phyloP scores from a whole-genome alignment of 75 land plant genomes.

The Cunninghamia lanceolata region DNA sequence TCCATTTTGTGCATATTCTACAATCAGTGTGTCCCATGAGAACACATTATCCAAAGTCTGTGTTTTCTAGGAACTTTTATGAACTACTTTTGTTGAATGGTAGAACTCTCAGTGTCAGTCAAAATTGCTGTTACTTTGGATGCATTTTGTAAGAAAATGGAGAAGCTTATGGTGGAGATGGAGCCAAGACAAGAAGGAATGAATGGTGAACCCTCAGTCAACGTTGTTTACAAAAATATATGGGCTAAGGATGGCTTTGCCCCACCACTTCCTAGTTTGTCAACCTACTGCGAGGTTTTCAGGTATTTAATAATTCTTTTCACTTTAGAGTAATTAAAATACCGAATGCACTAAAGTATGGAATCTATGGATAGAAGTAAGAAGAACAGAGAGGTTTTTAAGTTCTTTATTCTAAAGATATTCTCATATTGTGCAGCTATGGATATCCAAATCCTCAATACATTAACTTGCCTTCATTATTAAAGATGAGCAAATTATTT shows the following conservation, averaged over 20 bases:
- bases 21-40: too few relatives aligned
- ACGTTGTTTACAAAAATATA: slow-evolving; percentile 63
- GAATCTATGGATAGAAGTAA: not conserved
- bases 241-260: slow-evolving; percentile 55
- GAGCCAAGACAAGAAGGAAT: slow-evolving; percentile 36
- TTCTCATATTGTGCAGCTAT: not conserved
- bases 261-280: slow-evolving; percentile 27
- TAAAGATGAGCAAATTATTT: too few relatives aligned
- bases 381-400: not conserved
- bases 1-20: too few relatives aligned
- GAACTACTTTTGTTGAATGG: too few relatives aligned
- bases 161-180: slow-evolving; percentile 14
- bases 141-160: not conserved
- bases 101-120: not conserved
- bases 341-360: not conserved
- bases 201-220: slow-evolving; percentile 60
- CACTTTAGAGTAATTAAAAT: not conserved
- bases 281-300: slow-evolving; percentile 62
- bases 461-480: too few relatives aligned
- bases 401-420: not conserved
- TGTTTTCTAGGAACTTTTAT: too few relatives aligned
- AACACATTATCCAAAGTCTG: too few relatives aligned
- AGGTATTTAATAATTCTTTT: slow-evolving; percentile 17
- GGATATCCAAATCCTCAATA: not conserved
- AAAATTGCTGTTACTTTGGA: not conserved